A percentile compares a stretch with the other conserved stretches of the same genome.
Conservation (phyloP, 2,329 filamentous ascomycete species). For the Calonectria hongkongensis region DNA sequence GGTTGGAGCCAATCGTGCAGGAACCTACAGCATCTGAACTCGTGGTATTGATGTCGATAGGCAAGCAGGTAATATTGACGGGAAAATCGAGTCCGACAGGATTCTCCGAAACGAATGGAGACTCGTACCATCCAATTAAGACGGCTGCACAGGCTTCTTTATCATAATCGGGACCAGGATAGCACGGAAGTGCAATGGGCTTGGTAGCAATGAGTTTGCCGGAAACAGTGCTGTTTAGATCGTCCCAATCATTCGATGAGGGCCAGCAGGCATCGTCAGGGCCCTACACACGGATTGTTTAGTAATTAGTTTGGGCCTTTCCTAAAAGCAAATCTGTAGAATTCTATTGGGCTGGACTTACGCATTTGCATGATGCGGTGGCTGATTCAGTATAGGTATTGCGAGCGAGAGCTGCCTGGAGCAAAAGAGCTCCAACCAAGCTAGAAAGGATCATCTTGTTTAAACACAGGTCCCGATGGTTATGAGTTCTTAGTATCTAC, state of each 20-base stretch:
- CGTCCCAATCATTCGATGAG: background rate
- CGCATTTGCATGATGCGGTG: background rate
- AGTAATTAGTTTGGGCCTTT: background rate
- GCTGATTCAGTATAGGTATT: background rate
- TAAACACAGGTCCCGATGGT: background rate
- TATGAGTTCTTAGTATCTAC: too few species aligned
- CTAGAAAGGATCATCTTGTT: background rate
- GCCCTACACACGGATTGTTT: background rate
- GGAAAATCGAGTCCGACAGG: background rate
- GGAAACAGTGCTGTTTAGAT: background rate
- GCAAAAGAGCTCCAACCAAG: background rate
- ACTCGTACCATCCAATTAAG: constrained; percentile 1
- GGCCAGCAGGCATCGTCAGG: constrained; percentile 14
- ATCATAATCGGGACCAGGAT: constrained; percentile 12
- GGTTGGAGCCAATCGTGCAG: constrained; percentile 1
- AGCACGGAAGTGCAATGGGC: background rate
- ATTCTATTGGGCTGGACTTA: background rate
- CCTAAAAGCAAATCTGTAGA: background rate
- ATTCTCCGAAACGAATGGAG: constrained; percentile 3
- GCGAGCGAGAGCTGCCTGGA: background rate
- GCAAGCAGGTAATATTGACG: constrained; percentile 7
- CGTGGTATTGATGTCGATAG: constrained; percentile 3
- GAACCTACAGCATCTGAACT: constrained; percentile 36
- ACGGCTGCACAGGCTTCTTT: background rate
- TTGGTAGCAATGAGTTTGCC: constrained; percentile 10